Base-by-base conservation (phyloP, 192 early-diverging fungal species). In the Rhizophagus prolifer region DNA sequence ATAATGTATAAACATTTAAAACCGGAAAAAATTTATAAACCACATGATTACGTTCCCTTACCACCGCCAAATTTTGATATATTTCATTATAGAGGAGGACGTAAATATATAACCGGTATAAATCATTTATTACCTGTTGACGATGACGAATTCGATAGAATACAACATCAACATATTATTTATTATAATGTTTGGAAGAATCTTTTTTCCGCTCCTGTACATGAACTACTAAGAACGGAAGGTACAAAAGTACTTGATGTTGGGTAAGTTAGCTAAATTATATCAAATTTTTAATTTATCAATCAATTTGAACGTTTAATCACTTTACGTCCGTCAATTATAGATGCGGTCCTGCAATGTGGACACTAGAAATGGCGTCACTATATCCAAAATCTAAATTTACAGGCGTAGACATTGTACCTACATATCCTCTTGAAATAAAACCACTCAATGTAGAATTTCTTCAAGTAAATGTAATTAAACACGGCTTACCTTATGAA, bases 301-400 rank as follows among this genome's bases (percentile, higher is more conserved):
- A 2, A 34, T 4, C 1, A 26, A 25, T 26, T 7, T 10, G 3
- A 28, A 25, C 3, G 3, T 9, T 23, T 62, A 12, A 62, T 28
- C 6, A 0, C 5, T 62, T 62, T 26, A 3, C 7, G 5, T 28
- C 8, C 13, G 9, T 25, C 9, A 5, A 9, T n/a, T n/a, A 4
- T 62, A 66, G 82, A 9, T 84, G 82, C 72, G 82, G 82, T 21
- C 75, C 80, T 13, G 78, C 75, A 41, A 74, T 63, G 23, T 84
- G 82, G 82, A 60, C 76, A 6, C 46, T 84, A 62, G 82, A 84
- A 62, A 75, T 79, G 72, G 80, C 78, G 7, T 77, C 76, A 28
- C 67, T 79, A 0, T 77, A 75, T 72, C 80, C 78, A 30, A 25
- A 26, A 4, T 41, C 73, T 21, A 34, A 74, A 3, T 72, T 84